Base-by-base conservation (phyloP, 768 basidiomycete genomes). In the Psilocybe azurescens region DNA sequence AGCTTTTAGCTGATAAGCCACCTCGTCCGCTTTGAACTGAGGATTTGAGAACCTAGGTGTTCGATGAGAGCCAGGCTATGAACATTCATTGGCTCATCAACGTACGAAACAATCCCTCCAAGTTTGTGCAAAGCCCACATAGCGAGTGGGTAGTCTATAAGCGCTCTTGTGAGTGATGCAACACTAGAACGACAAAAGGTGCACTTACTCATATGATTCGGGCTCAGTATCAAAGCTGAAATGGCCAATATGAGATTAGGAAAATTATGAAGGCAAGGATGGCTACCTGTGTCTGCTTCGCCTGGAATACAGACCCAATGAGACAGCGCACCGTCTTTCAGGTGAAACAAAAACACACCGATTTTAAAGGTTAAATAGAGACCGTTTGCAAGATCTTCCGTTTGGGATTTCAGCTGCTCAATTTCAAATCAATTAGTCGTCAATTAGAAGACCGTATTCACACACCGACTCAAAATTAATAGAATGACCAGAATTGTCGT, bases 61-160 rank as follows among this genome's bases (percentile, higher is more conserved):
- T 44, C 16, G 30, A 30, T 56, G 53, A 36, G n/a, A 18, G 47
- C 56, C 39, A n/a, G 46, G 6, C 52, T 32, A 54, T 14, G 33
- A 16, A 53, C 14, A 11, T 0, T 36, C 33, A 53, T 24, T 32
- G 52, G 46, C 48, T 29, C 39, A 48, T 13, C 49, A 33, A 32
- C 79, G 55, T 70, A 86, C 85, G 83, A 82, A 56, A 86, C 75
- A 62, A 84, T 78, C 33, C 73, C 83, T 55, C 86, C 85, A 6
- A 87, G 73, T 56, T 78, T 72, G 61, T 84, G 82, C 13, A 79
- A 67, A 11, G 83, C 83, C 86, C 86, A 87, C 3, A 82, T 70
- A 24, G 75, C 77, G 3, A 77, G 66, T 1, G 80, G 75, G 68
- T 83, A 86, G 59, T 85, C 85, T 67, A 32, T 47, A 47, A 16